phyloP scores from a whole-genome alignment of 2,329 filamentous ascomycete genomes.

The Pyricularia pennisetigena region DNA sequence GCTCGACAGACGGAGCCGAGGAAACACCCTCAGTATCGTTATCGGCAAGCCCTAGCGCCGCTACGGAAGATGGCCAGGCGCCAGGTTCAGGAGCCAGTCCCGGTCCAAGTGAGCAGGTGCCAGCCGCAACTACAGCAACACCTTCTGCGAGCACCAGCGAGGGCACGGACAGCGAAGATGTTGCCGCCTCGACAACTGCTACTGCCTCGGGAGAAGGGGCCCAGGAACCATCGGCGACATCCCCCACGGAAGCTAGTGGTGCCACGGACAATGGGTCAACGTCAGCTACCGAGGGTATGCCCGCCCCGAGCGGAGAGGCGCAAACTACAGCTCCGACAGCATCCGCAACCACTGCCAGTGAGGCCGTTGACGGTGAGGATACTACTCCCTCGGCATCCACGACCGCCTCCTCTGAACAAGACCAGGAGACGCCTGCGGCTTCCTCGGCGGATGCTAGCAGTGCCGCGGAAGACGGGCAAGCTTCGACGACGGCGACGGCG shows the following conservation, averaged over 20 bases:
- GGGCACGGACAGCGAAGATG: not conserved
- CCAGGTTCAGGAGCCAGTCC: no score
- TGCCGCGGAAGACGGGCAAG: not conserved
- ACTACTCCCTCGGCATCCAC: not conserved
- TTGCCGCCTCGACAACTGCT: not conserved
- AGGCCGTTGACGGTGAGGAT: not conserved
- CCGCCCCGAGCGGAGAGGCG: not conserved
- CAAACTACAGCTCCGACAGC: not conserved
- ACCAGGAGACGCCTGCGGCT: not conserved
- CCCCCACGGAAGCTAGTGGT: not conserved
- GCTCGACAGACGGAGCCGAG: not conserved
- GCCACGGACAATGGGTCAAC: not conserved
- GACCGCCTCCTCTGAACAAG: not conserved
- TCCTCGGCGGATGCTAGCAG: not conserved
- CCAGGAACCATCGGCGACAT: not conserved
- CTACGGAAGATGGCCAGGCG: not conserved
- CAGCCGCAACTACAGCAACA: not conserved
- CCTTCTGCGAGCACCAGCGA: not conserved
- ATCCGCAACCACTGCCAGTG: not conserved
- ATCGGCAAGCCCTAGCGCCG: not conserved
- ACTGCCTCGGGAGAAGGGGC: not conserved
- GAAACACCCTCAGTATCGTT: not conserved
- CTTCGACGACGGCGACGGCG: no score
- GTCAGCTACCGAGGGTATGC: not conserved
- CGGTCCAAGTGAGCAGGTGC: not conserved